phyloP scores from a whole-genome alignment of 2,329 filamentous ascomycete species.

The Penicillium glabrum region DNA sequence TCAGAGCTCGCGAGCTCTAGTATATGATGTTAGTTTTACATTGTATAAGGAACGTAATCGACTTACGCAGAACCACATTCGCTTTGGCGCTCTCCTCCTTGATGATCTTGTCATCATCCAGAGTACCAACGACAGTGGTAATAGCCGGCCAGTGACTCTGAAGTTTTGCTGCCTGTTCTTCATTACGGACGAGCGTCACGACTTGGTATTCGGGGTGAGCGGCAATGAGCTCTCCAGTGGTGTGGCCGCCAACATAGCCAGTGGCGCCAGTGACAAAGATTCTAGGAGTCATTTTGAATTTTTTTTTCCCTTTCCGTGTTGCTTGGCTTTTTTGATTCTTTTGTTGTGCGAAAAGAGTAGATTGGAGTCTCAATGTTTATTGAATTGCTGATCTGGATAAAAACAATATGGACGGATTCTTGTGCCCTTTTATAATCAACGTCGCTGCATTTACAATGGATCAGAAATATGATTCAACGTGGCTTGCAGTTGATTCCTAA shows the following conservation, averaged over 20 bases:
- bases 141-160: not conserved
- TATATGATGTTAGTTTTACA: not conserved
- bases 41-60: not conserved
- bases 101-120: not conserved
- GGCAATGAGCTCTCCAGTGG: not conserved
- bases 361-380: not conserved
- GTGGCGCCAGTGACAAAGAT: conserved; percentile 4
- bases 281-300: not conserved
- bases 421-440: not conserved
- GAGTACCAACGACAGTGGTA: conserved; percentile 2
- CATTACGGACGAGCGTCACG: conserved; percentile 3
- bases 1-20: conserved; percentile 3
- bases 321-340: not conserved
- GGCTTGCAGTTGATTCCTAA: not conserved
- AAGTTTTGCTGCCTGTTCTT: not conserved
- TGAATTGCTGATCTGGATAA: not conserved
- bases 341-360: not conserved
- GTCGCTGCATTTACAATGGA: not conserved
- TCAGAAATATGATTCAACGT: not conserved
- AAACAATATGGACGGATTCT: not conserved
- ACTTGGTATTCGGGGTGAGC: not conserved
- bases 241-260: conserved; percentile 3
- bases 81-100: not conserved
- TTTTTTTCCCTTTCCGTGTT: no score
- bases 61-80: conserved; percentile 1